Evolutionary conservation across 2,329 filamentous ascomycete genomes (phyloP).

Genomic region (Fusarium sacchari): DNA sequence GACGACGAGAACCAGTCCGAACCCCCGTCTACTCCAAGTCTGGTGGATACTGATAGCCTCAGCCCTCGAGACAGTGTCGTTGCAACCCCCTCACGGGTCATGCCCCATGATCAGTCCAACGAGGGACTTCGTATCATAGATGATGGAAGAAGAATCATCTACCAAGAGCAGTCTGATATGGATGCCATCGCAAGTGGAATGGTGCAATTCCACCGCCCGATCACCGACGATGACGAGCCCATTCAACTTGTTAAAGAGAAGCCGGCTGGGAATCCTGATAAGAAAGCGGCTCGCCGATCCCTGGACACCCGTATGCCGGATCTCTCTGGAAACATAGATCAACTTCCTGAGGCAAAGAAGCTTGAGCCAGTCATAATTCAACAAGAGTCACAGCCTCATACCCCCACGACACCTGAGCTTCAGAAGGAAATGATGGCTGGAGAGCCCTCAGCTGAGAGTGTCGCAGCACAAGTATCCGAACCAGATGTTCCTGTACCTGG

Average conservation of each 20-base stretch:
- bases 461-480: background rate
- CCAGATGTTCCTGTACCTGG: background rate
- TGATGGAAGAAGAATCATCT: slow-evolving; percentile 43
- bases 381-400: slow-evolving; percentile 2
- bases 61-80: slow-evolving; percentile 43
- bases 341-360: background rate
- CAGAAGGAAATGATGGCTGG: background rate
- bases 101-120: slow-evolving; percentile 40
- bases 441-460: background rate
- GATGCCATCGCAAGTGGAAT: slow-evolving; percentile 39
- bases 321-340: slow-evolving; percentile 24
- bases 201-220: slow-evolving; percentile 37
- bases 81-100: slow-evolving; percentile 39
- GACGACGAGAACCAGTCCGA: slow-evolving; percentile 46
- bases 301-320: slow-evolving; percentile 35
- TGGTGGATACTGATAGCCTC: slow-evolving; percentile 47
- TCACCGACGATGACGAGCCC: slow-evolving; percentile 36
- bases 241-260: slow-evolving; percentile 37
- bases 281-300: slow-evolving; percentile 16
- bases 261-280: slow-evolving; percentile 10
- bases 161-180: slow-evolving; percentile 40
- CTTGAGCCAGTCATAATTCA: background rate
- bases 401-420: background rate
- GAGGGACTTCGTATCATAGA: slow-evolving; percentile 43
- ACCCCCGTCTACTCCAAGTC: slow-evolving; percentile 44